Evolutionary conservation across 306 rosid genomes (phyloP).

Genomic region (Vachellia pachyceras): DNA sequence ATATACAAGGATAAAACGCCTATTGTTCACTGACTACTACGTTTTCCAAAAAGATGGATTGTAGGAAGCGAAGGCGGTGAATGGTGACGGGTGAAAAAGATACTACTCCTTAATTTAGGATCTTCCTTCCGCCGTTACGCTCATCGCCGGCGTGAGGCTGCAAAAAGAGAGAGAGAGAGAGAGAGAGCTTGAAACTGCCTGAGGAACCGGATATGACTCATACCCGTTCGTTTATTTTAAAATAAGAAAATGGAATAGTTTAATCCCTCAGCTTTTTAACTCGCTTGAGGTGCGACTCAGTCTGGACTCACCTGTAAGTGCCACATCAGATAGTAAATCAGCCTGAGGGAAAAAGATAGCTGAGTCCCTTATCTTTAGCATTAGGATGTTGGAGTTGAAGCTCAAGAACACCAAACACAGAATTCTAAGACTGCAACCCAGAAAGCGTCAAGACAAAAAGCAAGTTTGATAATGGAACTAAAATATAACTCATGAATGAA

Average conservation of each 20-base stretch:
- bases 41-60: neutral
- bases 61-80: neutral
- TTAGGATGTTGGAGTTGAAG: neutral
- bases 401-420: neutral
- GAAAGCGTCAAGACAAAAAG: too few species aligned
- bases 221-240: too few species aligned
- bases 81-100: too few species aligned
- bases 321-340: too few species aligned
- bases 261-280: too few species aligned
- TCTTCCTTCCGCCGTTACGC: neutral
- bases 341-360: too few species aligned
- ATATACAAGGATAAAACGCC: neutral
- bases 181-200: neutral
- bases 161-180: neutral
- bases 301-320: too few species aligned
- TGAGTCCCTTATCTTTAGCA: too few species aligned
- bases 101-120: neutral
- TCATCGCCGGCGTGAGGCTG: neutral
- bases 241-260: too few species aligned
- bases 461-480: neutral
- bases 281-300: too few species aligned
- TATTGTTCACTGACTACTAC: neutral
- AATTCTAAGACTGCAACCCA: neutral
- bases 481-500: neutral
- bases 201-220: neutral